Base-by-base conservation (phyloP, 108 stramenopile species). In the Pseudonitzschia multiseries region DNA sequence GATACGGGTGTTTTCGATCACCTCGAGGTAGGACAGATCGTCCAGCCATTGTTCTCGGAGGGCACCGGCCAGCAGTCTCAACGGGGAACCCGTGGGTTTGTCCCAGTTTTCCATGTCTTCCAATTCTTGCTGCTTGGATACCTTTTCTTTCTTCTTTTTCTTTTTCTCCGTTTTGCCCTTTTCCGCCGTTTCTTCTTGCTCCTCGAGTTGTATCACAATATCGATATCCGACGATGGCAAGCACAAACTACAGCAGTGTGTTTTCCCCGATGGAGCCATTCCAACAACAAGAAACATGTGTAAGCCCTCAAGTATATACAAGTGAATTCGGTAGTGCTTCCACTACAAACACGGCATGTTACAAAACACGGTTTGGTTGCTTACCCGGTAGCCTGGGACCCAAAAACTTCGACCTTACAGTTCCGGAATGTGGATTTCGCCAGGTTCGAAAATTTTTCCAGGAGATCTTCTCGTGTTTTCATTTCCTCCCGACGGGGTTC, bases 151-250 rank as follows among this genome's bases (percentile, higher is more conserved):
- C 48, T 72, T 73, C 8, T 44, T 31, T 21, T 33, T 28, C 52
- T 61, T 59, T 22, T 31, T 51, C 15, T 61, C 43, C 26, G 41
- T 48, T 44, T 65, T 69, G 10, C 70, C 57, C 56, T 22, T 76
- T 56, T 1, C 70, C 56, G 4, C 73, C 71, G 12, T 52, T 52
- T 44, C 70, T 40, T 54, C 66, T 69, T 48, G 42, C 68, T 60
- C 77, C 74, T 33, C 77, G 60, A 54, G 74, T 46, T 76, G 74
- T 66, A 94, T 81, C 27, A 86, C 90, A 70, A 95, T 79, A 70
- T 95, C 94, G 68, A 95, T 90, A 82, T 95, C 94, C 12, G 90
- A 91, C 20, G 87, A 69, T 14, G 98, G 98, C 17, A 97, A 66
- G 22, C 88, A 86, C 36, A 95, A 56, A 8, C 54, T 56, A 56